These are phyloP conservation scores for Rhododendron griersonianum DNA, from an alignment of 148 eudicot genomes.

Conservation along the genomic window DNA sequence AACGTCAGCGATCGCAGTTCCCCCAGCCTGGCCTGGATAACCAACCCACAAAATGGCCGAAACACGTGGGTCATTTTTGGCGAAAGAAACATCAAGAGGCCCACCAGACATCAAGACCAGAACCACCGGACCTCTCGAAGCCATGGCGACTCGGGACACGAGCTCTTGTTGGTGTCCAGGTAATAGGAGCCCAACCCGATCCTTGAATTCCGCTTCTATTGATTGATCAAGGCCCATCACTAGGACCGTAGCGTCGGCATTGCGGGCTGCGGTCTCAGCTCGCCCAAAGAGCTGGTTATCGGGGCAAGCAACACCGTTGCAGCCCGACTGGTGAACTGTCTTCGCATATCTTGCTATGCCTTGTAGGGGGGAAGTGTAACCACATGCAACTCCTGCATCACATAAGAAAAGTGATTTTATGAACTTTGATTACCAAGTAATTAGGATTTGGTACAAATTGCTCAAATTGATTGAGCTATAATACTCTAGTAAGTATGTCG, in stretches of 20 bases:
- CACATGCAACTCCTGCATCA: conserved; percentile 59
- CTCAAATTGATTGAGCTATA: no score
- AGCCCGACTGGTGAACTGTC: conserved; percentile 60
- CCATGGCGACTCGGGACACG: conserved; percentile 45
- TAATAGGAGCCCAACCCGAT: conserved; percentile 37
- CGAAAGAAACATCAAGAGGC: conserved; percentile 68
- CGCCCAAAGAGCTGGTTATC: conserved; percentile 41
- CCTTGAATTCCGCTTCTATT: conserved; percentile 60
- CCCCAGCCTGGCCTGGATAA: conserved; percentile 50
- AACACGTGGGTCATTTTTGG: conserved; percentile 39
- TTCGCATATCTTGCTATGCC: conserved; percentile 60
- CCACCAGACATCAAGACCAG: conserved; percentile 83
- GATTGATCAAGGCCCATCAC: conserved; percentile 79
- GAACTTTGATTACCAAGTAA: no score
- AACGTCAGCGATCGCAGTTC: conserved; percentile 35
- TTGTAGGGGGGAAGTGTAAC: conserved; percentile 63
- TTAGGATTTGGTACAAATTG: no score
- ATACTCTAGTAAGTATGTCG: no score
- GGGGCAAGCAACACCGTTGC: conserved; percentile 45
- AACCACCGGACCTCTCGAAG: conserved; percentile 66
- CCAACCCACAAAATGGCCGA: conserved; percentile 41
- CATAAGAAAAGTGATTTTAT: background rate
- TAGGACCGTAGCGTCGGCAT: conserved; percentile 71
- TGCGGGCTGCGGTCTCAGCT: conserved; percentile 57
- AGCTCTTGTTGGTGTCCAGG: conserved; percentile 68